These are phyloP conservation scores for Picea sitchensis DNA, from an alignment of 75 land plant species.

Conservation along the genomic window DNA sequence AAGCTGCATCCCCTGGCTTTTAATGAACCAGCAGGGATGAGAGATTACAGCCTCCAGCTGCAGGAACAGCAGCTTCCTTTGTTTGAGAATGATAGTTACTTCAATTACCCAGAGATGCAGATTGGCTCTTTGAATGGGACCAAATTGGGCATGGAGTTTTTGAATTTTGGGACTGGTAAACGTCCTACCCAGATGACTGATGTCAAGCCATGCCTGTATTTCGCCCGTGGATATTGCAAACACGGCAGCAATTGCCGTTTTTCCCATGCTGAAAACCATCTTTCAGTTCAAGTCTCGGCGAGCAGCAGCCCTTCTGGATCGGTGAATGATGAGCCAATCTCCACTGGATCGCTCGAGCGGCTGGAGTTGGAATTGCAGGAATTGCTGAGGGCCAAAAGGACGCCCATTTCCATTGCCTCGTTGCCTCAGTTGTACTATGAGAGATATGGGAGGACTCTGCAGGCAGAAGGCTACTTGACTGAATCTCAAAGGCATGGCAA, in stretches of 20 bases:
- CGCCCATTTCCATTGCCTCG: constrained; percentile 87
- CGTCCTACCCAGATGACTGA: constrained; percentile 17
- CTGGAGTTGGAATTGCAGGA: constrained; percentile 81
- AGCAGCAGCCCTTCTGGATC: constrained; percentile 82
- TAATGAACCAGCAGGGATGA: neutral
- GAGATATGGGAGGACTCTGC: constrained; percentile 69
- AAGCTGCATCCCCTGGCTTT: constrained; percentile 1
- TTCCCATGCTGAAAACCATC: constrained; percentile 37
- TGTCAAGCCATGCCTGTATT: constrained; percentile 74
- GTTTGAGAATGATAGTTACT: constrained; percentile 1
- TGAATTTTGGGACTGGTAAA: neutral
- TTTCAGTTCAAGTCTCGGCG: constrained; percentile 65
- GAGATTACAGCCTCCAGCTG: neutral
- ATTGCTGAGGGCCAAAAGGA: constrained; percentile 54
- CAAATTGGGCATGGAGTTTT: neutral
- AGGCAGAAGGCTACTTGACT: constrained; percentile 92
- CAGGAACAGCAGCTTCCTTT: constrained; percentile 11
- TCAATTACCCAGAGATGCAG: constrained; percentile 12
- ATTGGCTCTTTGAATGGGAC: neutral
- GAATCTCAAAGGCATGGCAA: constrained; percentile 98
- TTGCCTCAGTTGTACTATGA: constrained; percentile 84
- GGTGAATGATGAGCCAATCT: constrained; percentile 78
- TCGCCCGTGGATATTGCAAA: constrained; percentile 78
- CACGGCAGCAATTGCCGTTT: constrained; percentile 79
- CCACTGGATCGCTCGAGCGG: constrained; percentile 49